These are phyloP conservation scores for Saccharomycopsis crataegensis DNA, from an alignment of 1,139 yeast genomes.

Conservation along the genomic window DNA sequence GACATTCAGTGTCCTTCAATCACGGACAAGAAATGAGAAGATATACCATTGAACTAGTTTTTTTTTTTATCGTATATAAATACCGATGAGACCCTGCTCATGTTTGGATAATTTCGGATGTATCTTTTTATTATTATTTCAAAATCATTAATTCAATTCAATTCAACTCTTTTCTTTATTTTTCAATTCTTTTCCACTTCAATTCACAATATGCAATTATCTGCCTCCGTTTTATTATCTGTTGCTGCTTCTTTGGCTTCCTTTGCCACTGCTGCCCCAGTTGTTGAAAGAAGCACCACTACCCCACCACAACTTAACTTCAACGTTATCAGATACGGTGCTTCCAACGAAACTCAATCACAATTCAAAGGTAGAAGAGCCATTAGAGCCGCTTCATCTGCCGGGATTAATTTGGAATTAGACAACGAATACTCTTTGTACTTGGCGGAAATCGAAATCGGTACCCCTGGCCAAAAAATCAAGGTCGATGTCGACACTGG, in stretches of 20 bases:
- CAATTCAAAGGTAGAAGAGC: not conserved
- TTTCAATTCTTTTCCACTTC: too few relatives aligned
- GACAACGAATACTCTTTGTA: conserved; percentile 30
- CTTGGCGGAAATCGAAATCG: conserved; percentile 39
- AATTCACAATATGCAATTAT: too few relatives aligned
- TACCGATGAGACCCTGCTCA: too few relatives aligned
- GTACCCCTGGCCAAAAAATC: conserved; percentile 46
- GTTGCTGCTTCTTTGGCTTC: conserved; percentile 4
- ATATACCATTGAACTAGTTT: too few relatives aligned
- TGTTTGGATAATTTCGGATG: too few relatives aligned
- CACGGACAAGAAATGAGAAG: too few relatives aligned
- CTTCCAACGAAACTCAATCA: not conserved
- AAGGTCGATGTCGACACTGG: conserved; percentile 58
- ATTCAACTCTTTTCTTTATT: too few relatives aligned
- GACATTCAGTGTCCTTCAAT: too few relatives aligned
- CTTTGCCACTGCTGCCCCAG: conserved; percentile 7
- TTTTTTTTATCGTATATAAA: too few relatives aligned
- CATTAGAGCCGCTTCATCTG: conserved; percentile 1
- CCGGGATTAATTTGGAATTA: conserved; percentile 17
- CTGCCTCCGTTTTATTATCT: not conserved
- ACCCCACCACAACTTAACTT: not conserved
- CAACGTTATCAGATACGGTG: conserved; percentile 1
- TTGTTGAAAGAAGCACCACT: not conserved
- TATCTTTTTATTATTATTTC: too few relatives aligned
- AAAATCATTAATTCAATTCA: too few relatives aligned